Percentiles rank a stretch among this genome's conserved stretches.
phyloP scores from a whole-genome alignment of 805 yeast species.

The Metschnikowia gruessii region DNA sequence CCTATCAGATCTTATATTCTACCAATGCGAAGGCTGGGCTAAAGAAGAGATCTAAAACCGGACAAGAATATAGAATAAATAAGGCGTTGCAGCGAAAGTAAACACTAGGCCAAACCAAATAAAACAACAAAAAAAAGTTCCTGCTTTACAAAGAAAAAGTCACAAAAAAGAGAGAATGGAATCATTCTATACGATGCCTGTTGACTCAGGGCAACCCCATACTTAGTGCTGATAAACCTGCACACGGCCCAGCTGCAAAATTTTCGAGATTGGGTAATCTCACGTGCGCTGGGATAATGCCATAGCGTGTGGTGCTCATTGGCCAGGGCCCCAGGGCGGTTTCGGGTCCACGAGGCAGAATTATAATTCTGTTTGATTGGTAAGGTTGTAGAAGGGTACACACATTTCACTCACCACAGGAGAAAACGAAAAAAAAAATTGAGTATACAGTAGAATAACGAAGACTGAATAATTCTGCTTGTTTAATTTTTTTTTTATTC shows the following conservation, averaged over 20 bases:
- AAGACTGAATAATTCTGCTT: no score
- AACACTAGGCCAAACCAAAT: no score
- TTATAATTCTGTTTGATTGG: no score
- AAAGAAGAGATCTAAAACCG: not conserved
- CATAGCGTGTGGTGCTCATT: constrained; percentile 12
- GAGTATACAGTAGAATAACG: no score
- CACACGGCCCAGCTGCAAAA: constrained; percentile 15
- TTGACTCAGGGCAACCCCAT: constrained; percentile 9
- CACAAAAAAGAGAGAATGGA: not conserved
- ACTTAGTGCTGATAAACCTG: constrained; percentile 12
- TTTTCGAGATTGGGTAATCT: constrained; percentile 21
- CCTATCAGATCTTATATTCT: not conserved
- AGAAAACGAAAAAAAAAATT: no score
- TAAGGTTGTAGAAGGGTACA: no score
- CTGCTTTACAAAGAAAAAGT: not conserved
- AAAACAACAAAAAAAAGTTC: not conserved
- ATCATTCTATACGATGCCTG: not conserved
- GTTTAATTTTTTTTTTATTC: no score
- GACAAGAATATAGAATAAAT: no score
- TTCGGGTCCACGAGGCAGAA: no score
- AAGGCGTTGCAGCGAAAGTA: no score
- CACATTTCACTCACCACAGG: no score
- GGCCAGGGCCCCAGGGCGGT: constrained; percentile 14
- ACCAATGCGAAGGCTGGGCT: not conserved
- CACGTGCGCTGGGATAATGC: constrained; percentile 20